Percentiles rank a stretch among this genome's conserved stretches.
These are phyloP conservation scores for Brachypodium distachyon DNA, from an alignment of 202 grass and related monocot species.

Conservation along the genomic window DNA sequence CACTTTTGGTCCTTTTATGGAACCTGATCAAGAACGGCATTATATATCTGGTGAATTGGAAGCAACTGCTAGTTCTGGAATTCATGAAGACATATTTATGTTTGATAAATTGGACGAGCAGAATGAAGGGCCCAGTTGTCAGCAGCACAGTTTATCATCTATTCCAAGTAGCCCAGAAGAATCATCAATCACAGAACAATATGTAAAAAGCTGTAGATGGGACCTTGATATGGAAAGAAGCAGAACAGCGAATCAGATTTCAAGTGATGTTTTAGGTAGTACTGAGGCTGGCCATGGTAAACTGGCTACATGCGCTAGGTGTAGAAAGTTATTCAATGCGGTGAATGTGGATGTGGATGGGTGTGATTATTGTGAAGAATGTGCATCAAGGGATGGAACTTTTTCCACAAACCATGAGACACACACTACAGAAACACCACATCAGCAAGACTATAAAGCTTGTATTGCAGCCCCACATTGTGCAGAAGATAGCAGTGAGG, in stretches of 20 bases:
- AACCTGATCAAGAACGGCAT: conserved; percentile 39
- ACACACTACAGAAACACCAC: conserved; percentile 19
- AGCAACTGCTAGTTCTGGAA: conserved; percentile 22
- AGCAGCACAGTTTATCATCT: too few species aligned
- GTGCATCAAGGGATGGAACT: conserved; percentile 26
- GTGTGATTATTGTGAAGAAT: conserved; percentile 43
- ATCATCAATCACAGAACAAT: background rate
- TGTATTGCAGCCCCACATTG: conserved; percentile 3
- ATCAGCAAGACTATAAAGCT: conserved; percentile 11
- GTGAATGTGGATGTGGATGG: conserved; percentile 27
- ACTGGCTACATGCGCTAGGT: conserved; percentile 46
- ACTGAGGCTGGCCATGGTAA: conserved; percentile 9
- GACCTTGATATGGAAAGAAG: conserved; percentile 22
- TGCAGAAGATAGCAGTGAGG: conserved; percentile 1
- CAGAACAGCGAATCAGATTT: background rate
- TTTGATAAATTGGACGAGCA: conserved; percentile 78
- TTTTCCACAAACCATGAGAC: background rate
- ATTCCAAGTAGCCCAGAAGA: too few species aligned
- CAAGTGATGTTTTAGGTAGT: conserved; percentile 12
- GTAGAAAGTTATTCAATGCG: conserved; percentile 40
- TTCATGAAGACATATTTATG: conserved; percentile 71
- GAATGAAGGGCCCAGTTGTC: conserved; percentile 45
- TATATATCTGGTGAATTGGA: conserved; percentile 49
- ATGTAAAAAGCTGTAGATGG: conserved; percentile 24
- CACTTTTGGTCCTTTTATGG: conserved; percentile 46